phyloP scores from a whole-genome alignment of 352 stramenopile genomes.

The Phytophthora pluvialis region DNA sequence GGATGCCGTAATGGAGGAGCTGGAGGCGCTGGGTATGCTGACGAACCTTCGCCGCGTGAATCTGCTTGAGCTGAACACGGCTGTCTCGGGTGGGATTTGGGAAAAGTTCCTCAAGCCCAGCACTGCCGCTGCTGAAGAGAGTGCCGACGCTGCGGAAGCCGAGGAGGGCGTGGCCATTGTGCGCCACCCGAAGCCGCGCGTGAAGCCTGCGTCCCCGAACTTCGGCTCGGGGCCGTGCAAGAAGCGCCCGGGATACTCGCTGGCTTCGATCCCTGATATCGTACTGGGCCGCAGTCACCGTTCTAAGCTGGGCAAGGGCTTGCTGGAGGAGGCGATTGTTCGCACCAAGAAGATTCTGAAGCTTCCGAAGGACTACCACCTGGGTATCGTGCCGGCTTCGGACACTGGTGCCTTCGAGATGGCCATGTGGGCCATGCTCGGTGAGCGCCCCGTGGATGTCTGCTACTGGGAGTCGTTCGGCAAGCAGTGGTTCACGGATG shows the following conservation, averaged over 20 bases:
- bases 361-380: slow-evolving; percentile 95
- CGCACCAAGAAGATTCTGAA: slow-evolving; percentile 95
- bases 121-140: slow-evolving; percentile 36
- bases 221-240: slow-evolving; percentile 99
- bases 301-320: slow-evolving; percentile 96
- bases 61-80: slow-evolving; percentile 75
- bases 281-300: slow-evolving; percentile 96
- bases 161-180: slow-evolving; percentile 54
- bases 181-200: slow-evolving; percentile 67
- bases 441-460: slow-evolving; percentile 91
- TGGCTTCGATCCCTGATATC: slow-evolving; percentile 89
- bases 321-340: slow-evolving; percentile 95
- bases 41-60: slow-evolving; percentile 89
- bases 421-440: slow-evolving; percentile 99
- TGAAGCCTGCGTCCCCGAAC: slow-evolving; percentile 90
- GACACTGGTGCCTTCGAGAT: slow-evolving; percentile 99
- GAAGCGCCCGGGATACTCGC: slow-evolving; percentile 96
- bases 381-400: slow-evolving; percentile 97
- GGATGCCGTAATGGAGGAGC: slow-evolving; percentile 83
- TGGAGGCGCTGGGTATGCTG: slow-evolving; percentile 75
- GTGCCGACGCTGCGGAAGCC: slow-evolving; percentile 15
- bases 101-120: slow-evolving; percentile 65
- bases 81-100: slow-evolving; percentile 56
- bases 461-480: slow-evolving; percentile 98
- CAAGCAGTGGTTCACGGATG: slow-evolving; percentile 97